Percentiles rank a stretch among this genome's conserved stretches.
phyloP scores from a whole-genome alignment of 2,329 filamentous ascomycete species.

The Xylaria sp. region DNA sequence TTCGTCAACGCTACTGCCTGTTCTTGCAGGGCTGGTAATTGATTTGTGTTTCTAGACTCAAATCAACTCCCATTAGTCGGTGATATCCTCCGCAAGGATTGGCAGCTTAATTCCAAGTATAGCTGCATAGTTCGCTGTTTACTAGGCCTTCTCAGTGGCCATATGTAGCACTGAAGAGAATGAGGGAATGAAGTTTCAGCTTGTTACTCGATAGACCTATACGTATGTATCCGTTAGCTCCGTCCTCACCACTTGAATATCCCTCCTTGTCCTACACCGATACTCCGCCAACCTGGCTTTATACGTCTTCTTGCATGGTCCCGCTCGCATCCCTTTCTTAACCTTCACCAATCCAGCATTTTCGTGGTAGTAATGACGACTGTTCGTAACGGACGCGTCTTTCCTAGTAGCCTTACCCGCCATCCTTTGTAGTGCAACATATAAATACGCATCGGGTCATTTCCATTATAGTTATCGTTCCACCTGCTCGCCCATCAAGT shows the following conservation, averaged over 20 bases:
- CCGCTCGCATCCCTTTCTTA: constrained; percentile 36
- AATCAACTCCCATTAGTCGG: constrained; percentile 6
- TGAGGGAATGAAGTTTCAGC: constrained; percentile 14
- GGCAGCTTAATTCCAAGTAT: constrained; percentile 20
- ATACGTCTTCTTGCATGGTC: constrained; percentile 42
- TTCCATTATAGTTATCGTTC: constrained; percentile 42
- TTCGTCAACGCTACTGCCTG: constrained; percentile 19
- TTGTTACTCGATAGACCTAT: constrained; percentile 27
- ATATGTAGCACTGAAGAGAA: constrained; percentile 29
- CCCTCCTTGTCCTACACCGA: constrained; percentile 33
- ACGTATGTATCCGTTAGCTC: constrained; percentile 11
- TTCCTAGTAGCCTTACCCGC: constrained; percentile 24
- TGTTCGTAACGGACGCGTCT: constrained; percentile 28
- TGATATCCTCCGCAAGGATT: constrained; percentile 19
- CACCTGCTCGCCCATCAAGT: constrained; percentile 42
- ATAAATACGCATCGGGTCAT: constrained; percentile 46
- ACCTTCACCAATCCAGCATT: constrained; percentile 16
- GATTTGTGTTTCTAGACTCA: constrained; percentile 13
- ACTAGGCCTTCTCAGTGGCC: constrained; percentile 10
- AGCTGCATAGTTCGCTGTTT: constrained; percentile 20
- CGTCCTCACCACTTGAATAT: constrained; percentile 31
- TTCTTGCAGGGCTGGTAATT: constrained; percentile 17
- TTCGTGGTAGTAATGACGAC: constrained; percentile 30
- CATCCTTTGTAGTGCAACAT: constrained; percentile 43
- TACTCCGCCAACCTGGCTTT: constrained; percentile 36